phyloP scores from a whole-genome alignment of 2,329 filamentous ascomycete genomes.

The Exophiala aquamarina region DNA sequence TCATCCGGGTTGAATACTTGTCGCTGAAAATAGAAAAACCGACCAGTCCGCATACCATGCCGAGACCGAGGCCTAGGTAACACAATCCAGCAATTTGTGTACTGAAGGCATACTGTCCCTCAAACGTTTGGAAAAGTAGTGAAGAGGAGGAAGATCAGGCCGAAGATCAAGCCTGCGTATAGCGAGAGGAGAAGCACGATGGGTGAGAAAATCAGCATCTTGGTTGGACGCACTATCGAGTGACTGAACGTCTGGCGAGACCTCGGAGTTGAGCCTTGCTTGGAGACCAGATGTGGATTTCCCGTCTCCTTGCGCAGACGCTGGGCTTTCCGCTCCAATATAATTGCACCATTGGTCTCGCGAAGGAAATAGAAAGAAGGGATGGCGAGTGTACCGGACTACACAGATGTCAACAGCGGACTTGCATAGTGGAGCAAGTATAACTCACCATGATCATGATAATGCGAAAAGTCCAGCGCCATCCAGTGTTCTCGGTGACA shows the following conservation, averaged over 20 bases:
- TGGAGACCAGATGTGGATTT: constrained; percentile 34
- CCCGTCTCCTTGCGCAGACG: constrained; percentile 42
- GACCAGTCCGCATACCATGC: constrained; percentile 48
- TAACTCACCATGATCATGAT: constrained; percentile 42
- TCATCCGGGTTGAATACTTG: constrained; percentile 45
- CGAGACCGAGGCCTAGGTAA: constrained; percentile 51
- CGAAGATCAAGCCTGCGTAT: constrained; percentile 54
- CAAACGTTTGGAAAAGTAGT: too few relatives aligned
- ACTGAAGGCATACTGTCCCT: constrained; percentile 48
- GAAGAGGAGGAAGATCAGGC: constrained; percentile 55
- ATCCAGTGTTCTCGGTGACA: constrained; percentile 39
- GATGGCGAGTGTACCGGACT: too few relatives aligned
- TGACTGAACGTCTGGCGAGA: constrained; percentile 52
- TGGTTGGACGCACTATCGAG: constrained; percentile 49
- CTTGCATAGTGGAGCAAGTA: too few relatives aligned
- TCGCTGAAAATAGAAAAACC: constrained; percentile 32
- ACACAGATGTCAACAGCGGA: too few relatives aligned
- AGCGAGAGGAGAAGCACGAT: constrained; percentile 53
- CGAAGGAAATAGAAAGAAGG: too few relatives aligned
- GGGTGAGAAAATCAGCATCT: constrained; percentile 52
- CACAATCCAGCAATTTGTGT: constrained; percentile 47
- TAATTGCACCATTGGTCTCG: constrained; percentile 11
- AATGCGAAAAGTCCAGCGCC: constrained; percentile 50
- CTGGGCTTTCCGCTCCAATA: constrained; percentile 41
- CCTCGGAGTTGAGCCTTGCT: constrained; percentile 34